phyloP scores from a whole-genome alignment of 768 basidiomycete genomes.

The Boletus sp. region DNA sequence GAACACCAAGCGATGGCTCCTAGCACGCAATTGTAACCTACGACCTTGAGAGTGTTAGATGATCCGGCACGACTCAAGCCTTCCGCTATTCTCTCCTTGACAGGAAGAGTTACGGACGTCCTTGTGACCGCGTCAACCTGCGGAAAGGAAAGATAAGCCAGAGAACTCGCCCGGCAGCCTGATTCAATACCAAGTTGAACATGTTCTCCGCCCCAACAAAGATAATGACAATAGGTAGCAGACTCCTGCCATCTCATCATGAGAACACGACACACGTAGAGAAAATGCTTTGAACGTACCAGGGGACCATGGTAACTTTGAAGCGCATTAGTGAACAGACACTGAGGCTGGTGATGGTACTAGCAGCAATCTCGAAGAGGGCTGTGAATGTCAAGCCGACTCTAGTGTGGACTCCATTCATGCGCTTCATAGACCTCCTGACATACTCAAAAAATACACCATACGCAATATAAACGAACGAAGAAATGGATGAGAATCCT shows the following conservation, averaged over 20 bases:
- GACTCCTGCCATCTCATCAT: slow-evolving; percentile 51
- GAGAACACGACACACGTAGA: slow-evolving; percentile 2
- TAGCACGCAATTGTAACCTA: slow-evolving; percentile 80
- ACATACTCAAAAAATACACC: slow-evolving; percentile 73
- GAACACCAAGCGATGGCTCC: slow-evolving; percentile 73
- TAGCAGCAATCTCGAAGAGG: slow-evolving; percentile 85
- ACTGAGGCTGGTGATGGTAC: slow-evolving; percentile 91
- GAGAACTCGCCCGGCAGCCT: slow-evolving; percentile 4
- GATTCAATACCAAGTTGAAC: slow-evolving; percentile 78
- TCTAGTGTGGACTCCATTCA: slow-evolving; percentile 86
- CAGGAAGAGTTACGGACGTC: slow-evolving; percentile 83
- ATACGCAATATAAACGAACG: slow-evolving; percentile 76
- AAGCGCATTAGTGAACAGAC: slow-evolving; percentile 90
- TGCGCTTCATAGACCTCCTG: slow-evolving; percentile 68
- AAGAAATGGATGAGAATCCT: slow-evolving; percentile 60
- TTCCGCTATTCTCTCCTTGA: slow-evolving; percentile 88
- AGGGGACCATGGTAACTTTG: slow-evolving; percentile 86
- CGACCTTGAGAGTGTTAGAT: slow-evolving; percentile 89
- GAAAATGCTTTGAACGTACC: slow-evolving; percentile 47
- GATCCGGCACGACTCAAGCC: slow-evolving; percentile 89
- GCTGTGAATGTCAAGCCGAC: slow-evolving; percentile 93
- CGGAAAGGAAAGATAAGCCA: slow-evolving; percentile 26
- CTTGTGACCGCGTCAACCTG: slow-evolving; percentile 83
- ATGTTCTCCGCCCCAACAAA: slow-evolving; percentile 98
- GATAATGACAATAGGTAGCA: slow-evolving; percentile 90